These are phyloP conservation scores for Jaapia argillacea DNA, from an alignment of 768 basidiomycete species.

Conservation along the genomic window DNA sequence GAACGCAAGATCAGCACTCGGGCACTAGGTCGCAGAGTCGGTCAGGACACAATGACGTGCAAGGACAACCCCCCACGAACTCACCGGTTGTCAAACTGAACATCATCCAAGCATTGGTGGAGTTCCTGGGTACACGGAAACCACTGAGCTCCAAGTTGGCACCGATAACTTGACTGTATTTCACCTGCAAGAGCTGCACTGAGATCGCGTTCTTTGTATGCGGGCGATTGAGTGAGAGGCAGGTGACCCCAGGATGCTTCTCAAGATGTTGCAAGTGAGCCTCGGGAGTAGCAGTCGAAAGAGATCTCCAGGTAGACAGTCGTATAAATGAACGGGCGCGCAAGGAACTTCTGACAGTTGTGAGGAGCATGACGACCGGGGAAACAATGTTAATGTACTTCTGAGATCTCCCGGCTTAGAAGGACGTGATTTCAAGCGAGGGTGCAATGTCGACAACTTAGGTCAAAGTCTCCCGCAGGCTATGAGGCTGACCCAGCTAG, in stretches of 20 bases:
- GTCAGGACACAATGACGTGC: background rate
- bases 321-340: background rate
- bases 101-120: slow-evolving; percentile 53
- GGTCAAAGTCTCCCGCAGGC: no score
- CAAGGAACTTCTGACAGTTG: background rate
- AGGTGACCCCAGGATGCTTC: slow-evolving; percentile 55
- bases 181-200: slow-evolving; percentile 58
- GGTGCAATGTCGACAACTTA: no score
- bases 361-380: background rate
- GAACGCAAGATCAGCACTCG: slow-evolving; percentile 82
- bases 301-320: background rate
- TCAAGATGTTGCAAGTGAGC: slow-evolving; percentile 40
- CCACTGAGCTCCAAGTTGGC: slow-evolving; percentile 6
- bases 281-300: slow-evolving; percentile 12
- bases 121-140: slow-evolving; percentile 43
- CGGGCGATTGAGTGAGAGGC: slow-evolving; percentile 72
- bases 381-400: background rate
- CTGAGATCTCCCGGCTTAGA: background rate
- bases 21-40: slow-evolving; percentile 29
- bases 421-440: no score
- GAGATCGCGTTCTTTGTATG: slow-evolving; percentile 87
- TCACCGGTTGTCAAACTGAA: slow-evolving; percentile 60
- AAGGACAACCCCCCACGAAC: slow-evolving; percentile 5
- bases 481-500: no score
- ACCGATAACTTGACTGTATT: slow-evolving; percentile 6